Evolutionary conservation across 1,284 basidiomycete genomes (phyloP).

Genomic region (Pseudomicrostroma phylloplanum): DNA sequence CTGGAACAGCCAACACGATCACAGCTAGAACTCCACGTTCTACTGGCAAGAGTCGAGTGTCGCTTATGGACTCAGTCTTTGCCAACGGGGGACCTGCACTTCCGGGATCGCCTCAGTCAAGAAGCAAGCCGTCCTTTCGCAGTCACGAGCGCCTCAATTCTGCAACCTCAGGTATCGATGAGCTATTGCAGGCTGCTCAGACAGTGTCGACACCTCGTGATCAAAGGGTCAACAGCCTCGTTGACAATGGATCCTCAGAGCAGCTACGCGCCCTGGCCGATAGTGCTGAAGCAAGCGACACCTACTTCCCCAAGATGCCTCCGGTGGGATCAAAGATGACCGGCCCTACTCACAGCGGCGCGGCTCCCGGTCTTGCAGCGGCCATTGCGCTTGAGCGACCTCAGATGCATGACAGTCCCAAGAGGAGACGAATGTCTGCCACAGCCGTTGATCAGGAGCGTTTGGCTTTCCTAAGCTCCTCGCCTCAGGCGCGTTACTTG

Average conservation of each 20-base stretch:
- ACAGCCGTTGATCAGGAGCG: background rate
- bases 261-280: background rate
- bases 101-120: background rate
- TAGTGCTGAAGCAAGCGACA: conserved; percentile 1
- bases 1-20: conserved; percentile 1
- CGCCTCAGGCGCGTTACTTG: conserved; percentile 1
- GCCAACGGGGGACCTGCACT: background rate
- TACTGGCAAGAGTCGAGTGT: background rate
- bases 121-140: conserved; percentile 6
- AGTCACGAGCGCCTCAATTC: conserved; percentile 14
- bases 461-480: background rate
- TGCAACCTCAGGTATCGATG: conserved; percentile 41
- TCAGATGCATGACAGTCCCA: background rate
- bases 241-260: conserved; percentile 6
- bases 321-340: background rate
- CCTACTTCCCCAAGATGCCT: conserved; percentile 1
- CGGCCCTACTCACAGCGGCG: too few species aligned
- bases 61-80: background rate
- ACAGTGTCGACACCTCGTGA: conserved; percentile 36
- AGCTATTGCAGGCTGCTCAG: conserved; percentile 47
- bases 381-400: background rate
- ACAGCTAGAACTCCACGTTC: background rate
- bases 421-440: background rate
- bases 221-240: background rate
- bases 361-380: too few species aligned